Conservation (phyloP, 352 stramenopile species). For the Globisporangium polare region DNA sequence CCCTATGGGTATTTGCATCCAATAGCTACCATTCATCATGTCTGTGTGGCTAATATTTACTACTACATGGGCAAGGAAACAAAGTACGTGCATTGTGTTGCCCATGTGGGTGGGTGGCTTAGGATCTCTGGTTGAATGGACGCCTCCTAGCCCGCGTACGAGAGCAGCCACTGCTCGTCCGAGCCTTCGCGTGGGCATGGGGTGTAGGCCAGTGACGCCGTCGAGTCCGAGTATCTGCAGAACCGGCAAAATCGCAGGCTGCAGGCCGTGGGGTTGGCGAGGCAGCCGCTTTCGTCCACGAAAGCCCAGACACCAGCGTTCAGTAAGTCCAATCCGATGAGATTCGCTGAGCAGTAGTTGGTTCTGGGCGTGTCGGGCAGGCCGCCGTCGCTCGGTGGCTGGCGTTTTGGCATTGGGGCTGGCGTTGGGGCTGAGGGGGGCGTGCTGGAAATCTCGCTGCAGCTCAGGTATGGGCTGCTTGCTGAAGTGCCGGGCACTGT, state of each 20-base stretch:
- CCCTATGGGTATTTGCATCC: not conserved
- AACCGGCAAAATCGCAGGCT: not conserved
- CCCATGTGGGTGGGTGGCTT: not conserved
- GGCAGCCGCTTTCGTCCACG: constrained; percentile 9
- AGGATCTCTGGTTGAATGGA: not conserved
- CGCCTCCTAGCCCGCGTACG: not conserved
- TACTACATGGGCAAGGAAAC: not conserved
- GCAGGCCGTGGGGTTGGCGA: not conserved
- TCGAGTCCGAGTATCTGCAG: constrained; percentile 9
- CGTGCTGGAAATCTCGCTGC: not conserved
- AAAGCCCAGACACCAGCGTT: constrained; percentile 11
- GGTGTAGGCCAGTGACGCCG: not conserved
- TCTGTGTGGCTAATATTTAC: constrained; percentile 3
- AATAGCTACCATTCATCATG: not conserved
- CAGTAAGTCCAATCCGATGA: constrained; percentile 1
- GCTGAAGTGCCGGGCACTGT: constrained; percentile 22
- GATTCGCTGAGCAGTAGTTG: constrained; percentile 11
- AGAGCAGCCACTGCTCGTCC: constrained; percentile 9
- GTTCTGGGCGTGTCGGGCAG: constrained; percentile 6
- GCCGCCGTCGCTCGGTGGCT: not conserved
- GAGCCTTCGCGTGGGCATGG: not conserved
- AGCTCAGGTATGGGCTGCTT: constrained; percentile 26
- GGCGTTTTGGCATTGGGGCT: not conserved
- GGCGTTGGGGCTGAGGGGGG: not conserved
- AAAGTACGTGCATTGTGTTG: not conserved